These are phyloP conservation scores for Phytophthora rubi DNA, from an alignment of 352 stramenopile genomes.

Conservation along the genomic window DNA sequence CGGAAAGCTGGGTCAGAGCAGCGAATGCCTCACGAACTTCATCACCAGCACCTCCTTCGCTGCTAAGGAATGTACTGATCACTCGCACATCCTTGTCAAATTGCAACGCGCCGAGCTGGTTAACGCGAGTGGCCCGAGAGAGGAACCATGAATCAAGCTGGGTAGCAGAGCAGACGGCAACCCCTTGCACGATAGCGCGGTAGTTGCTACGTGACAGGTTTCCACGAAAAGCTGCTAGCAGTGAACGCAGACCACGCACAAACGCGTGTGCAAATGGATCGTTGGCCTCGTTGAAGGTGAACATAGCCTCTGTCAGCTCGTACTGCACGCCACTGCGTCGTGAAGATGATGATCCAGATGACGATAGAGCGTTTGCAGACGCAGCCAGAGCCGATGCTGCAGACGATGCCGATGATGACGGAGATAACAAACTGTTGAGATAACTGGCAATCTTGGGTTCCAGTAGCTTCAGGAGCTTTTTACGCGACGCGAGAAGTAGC, in stretches of 20 bases:
- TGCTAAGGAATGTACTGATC: conserved; percentile 66
- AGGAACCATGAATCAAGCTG: conserved; percentile 76
- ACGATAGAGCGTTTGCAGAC: conserved; percentile 41
- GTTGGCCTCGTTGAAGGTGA: conserved; percentile 89
- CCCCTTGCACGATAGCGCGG: conserved; percentile 50
- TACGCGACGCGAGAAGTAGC: conserved; percentile 67
- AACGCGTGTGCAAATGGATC: conserved; percentile 86
- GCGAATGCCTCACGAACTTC: conserved; percentile 69
- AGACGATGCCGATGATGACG: conserved; percentile 41
- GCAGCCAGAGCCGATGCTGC: conserved; percentile 38
- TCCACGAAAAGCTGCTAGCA: conserved; percentile 58
- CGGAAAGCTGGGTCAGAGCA: conserved; percentile 65
- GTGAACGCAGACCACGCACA: conserved; percentile 59
- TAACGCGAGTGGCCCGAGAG: conserved; percentile 62
- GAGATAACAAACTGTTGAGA: conserved; percentile 58
- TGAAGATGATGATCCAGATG: conserved; percentile 26
- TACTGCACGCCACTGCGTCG: conserved; percentile 65
- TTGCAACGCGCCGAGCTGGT: conserved; percentile 83
- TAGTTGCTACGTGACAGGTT: conserved; percentile 73
- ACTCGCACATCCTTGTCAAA: conserved; percentile 89
- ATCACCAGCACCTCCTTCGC: conserved; percentile 46
- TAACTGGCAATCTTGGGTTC: conserved; percentile 72
- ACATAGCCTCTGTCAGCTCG: conserved; percentile 86
- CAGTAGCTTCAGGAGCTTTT: conserved; percentile 81
- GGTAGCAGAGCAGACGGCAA: conserved; percentile 49